Conservation (phyloP, 192 early-diverging fungal species). For the Coemansia aciculifera region DNA sequence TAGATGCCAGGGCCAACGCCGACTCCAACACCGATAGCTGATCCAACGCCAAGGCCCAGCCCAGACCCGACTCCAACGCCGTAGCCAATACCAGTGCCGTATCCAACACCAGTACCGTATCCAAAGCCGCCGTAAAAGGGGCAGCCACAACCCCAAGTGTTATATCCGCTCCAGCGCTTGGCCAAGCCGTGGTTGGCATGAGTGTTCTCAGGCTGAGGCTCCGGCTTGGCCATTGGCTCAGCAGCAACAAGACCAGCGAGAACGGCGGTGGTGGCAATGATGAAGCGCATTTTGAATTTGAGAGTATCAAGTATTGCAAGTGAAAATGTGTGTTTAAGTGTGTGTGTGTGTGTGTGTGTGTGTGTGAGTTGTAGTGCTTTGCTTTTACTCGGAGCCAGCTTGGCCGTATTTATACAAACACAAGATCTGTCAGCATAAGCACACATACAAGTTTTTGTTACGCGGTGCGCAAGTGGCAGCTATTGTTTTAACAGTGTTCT, state of each 20-base stretch:
- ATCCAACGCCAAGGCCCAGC: background rate
- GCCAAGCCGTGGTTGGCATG: background rate
- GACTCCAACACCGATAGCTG: background rate
- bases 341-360: background rate
- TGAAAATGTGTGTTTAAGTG: background rate
- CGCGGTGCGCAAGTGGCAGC: too few species aligned
- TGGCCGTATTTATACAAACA: background rate
- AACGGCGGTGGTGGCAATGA: background rate
- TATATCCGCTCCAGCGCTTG: conserved; percentile 6
- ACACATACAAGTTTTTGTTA: background rate
- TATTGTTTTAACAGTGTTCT: background rate
- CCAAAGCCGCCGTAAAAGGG: background rate
- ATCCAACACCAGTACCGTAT: background rate
- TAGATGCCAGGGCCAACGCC: background rate
- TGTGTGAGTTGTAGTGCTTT: background rate
- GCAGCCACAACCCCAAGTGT: background rate
- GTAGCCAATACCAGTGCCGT: background rate
- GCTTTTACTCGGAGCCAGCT: background rate
- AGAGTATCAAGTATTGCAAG: background rate
- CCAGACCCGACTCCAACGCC: background rate
- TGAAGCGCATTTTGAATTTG: background rate
- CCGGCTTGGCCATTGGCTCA: background rate
- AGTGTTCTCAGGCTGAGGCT: background rate
- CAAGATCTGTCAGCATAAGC: background rate
- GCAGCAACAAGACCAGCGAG: conserved; percentile 1